Evolutionary conservation across 1,284 basidiomycete species (phyloP), one percentile per base, ranked within the genome.

Genomic region (Papiliotrema fonsecae): DNA sequence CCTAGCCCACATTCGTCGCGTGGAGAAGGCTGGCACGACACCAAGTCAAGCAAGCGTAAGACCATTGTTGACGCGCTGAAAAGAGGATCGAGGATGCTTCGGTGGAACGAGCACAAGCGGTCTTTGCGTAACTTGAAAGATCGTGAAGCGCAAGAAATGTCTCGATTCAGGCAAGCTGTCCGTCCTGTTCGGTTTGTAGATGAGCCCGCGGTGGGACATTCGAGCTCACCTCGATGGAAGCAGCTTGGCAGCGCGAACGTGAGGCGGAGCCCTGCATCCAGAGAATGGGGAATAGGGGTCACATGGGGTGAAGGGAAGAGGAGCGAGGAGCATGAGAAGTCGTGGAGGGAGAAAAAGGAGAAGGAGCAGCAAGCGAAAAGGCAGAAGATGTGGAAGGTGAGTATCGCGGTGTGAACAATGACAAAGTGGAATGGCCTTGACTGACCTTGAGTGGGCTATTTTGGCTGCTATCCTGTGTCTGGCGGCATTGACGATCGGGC

Each of bases 141-240:
- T 11, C 47, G 55, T n/a, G 65, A 67, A 44, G 51, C 47, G 28
- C 41, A 45, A 24, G 58, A 65, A 47, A 64, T 65, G 61, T 54
- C 52, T n/a, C 27, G 56, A 27, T 65, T 61, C 45, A 46, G 54
- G 40, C 19, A 28, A 28, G 49, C 41, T 7, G 40, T 26, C 9
- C 34, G 37, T 21, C 37, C 26, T 26, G 22, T 32, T 26, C 10
- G 31, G n/a, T 18, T 40, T 19, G 25, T 18, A 16, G 40, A 42
- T 9, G 25, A 42, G 14, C 9, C 19, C 7, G 26, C 21, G 7
- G 38, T 13, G 38, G n/a, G n/a, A n/a, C n/a, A n/a, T n/a, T n/a
- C n/a, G n/a, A n/a, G n/a, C n/a, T n/a, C n/a, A n/a, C n/a, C n/a
- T n/a, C n/a, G n/a, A n/a, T n/a, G n/a, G n/a, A n/a, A n/a, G n/a